Conservation (phyloP, 352 stramenopile species). For the Ophiocytium majus region DNA sequence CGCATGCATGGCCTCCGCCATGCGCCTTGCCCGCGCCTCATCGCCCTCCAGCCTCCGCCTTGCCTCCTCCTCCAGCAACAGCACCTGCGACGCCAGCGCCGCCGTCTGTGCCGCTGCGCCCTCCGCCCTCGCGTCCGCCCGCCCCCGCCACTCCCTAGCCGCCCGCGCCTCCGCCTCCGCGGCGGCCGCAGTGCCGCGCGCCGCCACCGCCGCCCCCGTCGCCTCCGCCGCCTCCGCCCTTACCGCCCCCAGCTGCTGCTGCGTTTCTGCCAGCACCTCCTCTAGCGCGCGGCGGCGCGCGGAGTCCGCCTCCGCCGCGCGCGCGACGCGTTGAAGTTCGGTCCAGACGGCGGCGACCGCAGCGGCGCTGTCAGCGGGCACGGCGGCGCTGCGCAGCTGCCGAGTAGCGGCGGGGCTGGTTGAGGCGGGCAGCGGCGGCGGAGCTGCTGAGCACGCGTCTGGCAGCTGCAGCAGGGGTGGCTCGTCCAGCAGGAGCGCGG, state of each 20-base stretch:
- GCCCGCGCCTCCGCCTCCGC: neutral
- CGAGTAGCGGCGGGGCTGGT: neutral
- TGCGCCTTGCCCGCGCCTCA: neutral
- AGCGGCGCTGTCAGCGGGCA: neutral
- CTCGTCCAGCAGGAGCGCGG: neutral
- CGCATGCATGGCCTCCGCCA: neutral
- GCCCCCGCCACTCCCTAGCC: neutral
- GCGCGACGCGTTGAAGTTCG: neutral
- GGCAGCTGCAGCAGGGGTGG: no score
- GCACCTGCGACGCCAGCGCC: neutral
- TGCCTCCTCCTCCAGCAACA: slow-evolving; percentile 4
- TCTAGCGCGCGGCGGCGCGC: neutral
- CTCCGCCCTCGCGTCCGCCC: neutral
- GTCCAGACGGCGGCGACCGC: neutral
- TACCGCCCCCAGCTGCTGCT: neutral
- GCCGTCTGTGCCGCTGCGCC: neutral
- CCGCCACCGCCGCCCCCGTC: neutral
- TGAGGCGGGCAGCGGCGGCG: neutral
- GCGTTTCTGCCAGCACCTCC: neutral
- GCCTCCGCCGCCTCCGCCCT: neutral
- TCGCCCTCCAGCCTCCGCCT: neutral
- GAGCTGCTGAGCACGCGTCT: neutral
- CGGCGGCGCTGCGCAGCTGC: neutral
- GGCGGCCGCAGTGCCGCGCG: no score
- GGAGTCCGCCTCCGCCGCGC: neutral